These are phyloP conservation scores for Papilionanthe hybrid DNA, from an alignment of 116 monocot genomes.

Conservation along the genomic window DNA sequence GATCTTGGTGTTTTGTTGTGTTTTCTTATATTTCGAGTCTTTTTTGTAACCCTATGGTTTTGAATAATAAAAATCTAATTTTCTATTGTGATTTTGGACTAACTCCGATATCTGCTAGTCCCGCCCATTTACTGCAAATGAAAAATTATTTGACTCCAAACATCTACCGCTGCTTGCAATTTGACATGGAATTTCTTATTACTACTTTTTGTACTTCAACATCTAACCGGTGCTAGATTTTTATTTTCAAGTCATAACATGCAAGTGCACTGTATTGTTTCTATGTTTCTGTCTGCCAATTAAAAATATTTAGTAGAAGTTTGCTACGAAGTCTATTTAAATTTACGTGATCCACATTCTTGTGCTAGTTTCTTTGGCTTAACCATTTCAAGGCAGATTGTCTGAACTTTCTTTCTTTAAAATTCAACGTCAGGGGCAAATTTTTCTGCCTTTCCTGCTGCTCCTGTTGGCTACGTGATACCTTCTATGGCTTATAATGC, in stretches of 20 bases:
- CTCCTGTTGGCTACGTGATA: conserved; percentile 61
- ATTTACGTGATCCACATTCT: background rate
- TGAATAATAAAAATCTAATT: too few relatives aligned
- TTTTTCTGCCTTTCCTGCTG: conserved; percentile 41
- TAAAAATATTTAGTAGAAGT: background rate
- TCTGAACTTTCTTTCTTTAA: conserved; percentile 8
- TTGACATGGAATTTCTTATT: background rate
- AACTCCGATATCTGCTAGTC: background rate
- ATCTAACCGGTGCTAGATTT: background rate
- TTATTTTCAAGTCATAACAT: background rate
- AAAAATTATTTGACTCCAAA: background rate
- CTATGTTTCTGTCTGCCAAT: background rate
- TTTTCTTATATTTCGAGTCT: too few relatives aligned
- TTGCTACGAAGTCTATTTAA: background rate
- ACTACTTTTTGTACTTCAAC: background rate
- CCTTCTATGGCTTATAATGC: conserved; percentile 59
- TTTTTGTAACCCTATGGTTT: too few relatives aligned
- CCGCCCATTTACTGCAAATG: background rate
- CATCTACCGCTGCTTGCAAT: background rate
- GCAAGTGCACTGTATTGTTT: background rate
- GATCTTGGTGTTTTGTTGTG: too few relatives aligned
- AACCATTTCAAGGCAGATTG: background rate
- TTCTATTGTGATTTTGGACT: too few relatives aligned
- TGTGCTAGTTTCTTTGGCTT: background rate
- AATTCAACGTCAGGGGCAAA: conserved; percentile 36